Evolutionary conservation across 2,329 filamentous ascomycete genomes (phyloP).

Genomic region (Calonectria leucothoes): DNA sequence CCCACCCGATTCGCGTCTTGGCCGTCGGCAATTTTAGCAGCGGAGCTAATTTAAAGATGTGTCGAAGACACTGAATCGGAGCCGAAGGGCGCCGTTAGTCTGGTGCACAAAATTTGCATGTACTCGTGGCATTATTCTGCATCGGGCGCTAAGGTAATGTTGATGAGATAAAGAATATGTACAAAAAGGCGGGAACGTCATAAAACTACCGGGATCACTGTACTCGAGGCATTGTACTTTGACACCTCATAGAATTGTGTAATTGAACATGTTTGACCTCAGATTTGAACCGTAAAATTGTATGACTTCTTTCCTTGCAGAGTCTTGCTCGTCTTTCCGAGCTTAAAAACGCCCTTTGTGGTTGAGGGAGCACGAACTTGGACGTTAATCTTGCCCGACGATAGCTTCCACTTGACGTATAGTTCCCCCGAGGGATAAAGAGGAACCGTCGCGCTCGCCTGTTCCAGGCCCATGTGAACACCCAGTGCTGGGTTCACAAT

Average conservation of each 20-base stretch:
- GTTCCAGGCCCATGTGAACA: neutral
- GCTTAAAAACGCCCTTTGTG: neutral
- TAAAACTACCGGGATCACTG: neutral
- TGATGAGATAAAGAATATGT: neutral
- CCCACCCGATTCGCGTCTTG: neutral
- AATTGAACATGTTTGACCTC: too few species aligned
- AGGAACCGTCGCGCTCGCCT: neutral
- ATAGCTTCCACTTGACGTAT: neutral
- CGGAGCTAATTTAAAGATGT: neutral
- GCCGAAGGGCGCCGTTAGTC: neutral
- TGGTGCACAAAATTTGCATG: neutral
- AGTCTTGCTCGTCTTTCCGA: neutral
- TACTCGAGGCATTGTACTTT: too few species aligned
- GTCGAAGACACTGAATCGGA: neutral
- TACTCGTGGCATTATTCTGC: neutral
- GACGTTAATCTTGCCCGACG: neutral
- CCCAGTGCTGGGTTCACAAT: slow-evolving; percentile 3
- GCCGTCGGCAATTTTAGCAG: neutral
- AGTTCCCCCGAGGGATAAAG: neutral
- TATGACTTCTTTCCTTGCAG: neutral
- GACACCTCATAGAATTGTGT: too few species aligned
- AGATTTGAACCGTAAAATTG: neutral
- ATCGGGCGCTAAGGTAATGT: too few species aligned
- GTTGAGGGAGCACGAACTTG: neutral
- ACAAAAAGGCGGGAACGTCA: too few species aligned